These are phyloP conservation scores for Avena atlantica DNA, from an alignment of 176 grass and related monocot species.

Conservation along the genomic window DNA sequence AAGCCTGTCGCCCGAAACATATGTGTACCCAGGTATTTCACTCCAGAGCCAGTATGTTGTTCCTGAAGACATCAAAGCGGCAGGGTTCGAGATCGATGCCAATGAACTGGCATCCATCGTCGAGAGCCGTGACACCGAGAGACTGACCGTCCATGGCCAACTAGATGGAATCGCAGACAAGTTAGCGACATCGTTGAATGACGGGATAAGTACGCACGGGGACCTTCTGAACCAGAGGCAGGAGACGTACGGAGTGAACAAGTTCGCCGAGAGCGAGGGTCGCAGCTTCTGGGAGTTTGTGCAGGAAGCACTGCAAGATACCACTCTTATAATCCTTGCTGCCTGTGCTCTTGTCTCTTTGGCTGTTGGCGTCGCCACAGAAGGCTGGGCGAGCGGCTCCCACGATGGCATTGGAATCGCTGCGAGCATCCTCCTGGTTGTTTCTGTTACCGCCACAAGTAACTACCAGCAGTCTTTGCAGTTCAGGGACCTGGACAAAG, in stretches of 20 bases:
- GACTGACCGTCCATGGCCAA: slow-evolving; percentile 38
- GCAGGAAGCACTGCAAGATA: slow-evolving; percentile 63
- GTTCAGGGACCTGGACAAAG: slow-evolving; percentile 78
- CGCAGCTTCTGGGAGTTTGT: slow-evolving; percentile 70
- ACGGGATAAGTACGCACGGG: slow-evolving; percentile 47
- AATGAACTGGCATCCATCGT: slow-evolving; percentile 64
- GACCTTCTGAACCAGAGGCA: slow-evolving; percentile 47
- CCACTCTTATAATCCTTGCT: slow-evolving; percentile 62
- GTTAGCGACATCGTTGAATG: slow-evolving; percentile 48
- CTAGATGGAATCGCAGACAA: slow-evolving; percentile 56
- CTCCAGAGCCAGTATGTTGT: slow-evolving; percentile 47
- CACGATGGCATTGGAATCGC: slow-evolving; percentile 75
- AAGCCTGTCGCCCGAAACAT: slow-evolving; percentile 40
- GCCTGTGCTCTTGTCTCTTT: slow-evolving; percentile 70
- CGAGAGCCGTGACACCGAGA: slow-evolving; percentile 53
- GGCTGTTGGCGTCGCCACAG: slow-evolving; percentile 50
- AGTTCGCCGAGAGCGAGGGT: slow-evolving; percentile 53
- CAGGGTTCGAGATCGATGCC: slow-evolving; percentile 62
- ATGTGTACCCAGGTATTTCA: slow-evolving; percentile 53
- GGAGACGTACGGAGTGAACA: slow-evolving; percentile 67
- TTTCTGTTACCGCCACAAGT: slow-evolving; percentile 67
- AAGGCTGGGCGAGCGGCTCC: slow-evolving; percentile 66
- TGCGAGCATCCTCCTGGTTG: slow-evolving; percentile 67
- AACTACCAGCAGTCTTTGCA: slow-evolving; percentile 76
- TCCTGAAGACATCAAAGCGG: slow-evolving; percentile 51